Percentiles rank a stretch among this genome's conserved stretches.
Conservation (phyloP, 2,329 filamentous ascomycete genomes). For the Trichoderma breve region DNA sequence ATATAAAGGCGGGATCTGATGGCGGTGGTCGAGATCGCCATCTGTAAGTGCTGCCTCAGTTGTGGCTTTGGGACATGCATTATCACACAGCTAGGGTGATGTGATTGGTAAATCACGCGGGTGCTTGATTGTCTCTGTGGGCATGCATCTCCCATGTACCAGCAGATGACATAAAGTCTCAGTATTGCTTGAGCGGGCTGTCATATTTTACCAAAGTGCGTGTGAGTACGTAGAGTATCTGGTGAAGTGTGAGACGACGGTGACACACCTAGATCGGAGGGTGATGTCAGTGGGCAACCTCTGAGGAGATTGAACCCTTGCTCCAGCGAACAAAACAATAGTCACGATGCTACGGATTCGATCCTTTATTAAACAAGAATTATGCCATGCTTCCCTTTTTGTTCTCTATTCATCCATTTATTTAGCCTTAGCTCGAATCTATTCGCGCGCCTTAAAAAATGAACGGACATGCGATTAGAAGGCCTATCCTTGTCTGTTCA, state of each 20-base stretch:
- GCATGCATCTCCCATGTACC: neutral
- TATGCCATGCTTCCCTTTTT: neutral
- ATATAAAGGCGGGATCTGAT: neutral
- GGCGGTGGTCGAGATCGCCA: too few species aligned
- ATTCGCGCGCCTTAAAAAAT: neutral
- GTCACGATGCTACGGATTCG: neutral
- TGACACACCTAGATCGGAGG: neutral
- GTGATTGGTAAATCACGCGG: neutral
- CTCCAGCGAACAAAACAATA: neutral
- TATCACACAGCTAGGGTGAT: neutral
- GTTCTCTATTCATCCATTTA: neutral
- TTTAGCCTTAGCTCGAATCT: neutral
- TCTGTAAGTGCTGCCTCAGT: neutral
- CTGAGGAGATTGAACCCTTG: neutral
- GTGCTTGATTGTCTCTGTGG: neutral
- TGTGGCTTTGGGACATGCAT: constrained; percentile 8
- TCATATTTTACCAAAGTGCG: neutral
- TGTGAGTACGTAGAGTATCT: neutral
- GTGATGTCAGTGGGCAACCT: neutral
- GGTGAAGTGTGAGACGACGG: neutral
- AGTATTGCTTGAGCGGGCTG: neutral
- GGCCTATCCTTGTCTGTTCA: neutral
- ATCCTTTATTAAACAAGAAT: neutral
- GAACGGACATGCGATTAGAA: neutral
- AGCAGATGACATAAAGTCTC: neutral